Evolutionary conservation across 2,329 filamentous ascomycete genomes (phyloP).

Genomic region (Botrytis fabae): DNA sequence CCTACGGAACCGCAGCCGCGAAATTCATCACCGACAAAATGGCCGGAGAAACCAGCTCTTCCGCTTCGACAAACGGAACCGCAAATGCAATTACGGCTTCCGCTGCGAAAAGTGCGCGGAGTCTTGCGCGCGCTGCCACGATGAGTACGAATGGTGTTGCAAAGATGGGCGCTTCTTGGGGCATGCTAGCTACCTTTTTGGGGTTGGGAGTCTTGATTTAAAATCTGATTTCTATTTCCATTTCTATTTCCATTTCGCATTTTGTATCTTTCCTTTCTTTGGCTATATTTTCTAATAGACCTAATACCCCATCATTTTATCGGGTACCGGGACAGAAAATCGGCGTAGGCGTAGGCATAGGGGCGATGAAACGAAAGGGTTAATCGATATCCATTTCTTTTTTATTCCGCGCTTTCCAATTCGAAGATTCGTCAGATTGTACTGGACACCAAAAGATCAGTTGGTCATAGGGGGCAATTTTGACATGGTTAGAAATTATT

Average conservation of each 20-base stretch:
- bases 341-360: neutral
- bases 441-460: too few relatives aligned
- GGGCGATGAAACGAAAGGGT: neutral
- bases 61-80: neutral
- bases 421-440: too few relatives aligned
- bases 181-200: neutral
- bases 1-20: conserved; percentile 9
- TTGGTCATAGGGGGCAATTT: too few relatives aligned
- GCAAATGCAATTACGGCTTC: neutral
- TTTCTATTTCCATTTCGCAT: too few relatives aligned
- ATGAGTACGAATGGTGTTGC: neutral
- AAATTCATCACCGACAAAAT: conserved; percentile 22
- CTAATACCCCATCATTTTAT: neutral
- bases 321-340: neutral
- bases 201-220: neutral
- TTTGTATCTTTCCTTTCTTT: too few relatives aligned
- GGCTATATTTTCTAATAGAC: too few relatives aligned
- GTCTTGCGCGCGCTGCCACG: neutral
- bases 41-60: neutral
- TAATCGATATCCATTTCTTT: neutral
- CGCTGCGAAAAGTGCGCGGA: neutral
- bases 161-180: neutral
- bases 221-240: too few relatives aligned
- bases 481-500: too few relatives aligned
- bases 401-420: neutral